A percentile compares a stretch with the other conserved stretches of the same genome.
phyloP scores from a whole-genome alignment of 2,329 filamentous ascomycete species.

The Scytalidium sp. region DNA sequence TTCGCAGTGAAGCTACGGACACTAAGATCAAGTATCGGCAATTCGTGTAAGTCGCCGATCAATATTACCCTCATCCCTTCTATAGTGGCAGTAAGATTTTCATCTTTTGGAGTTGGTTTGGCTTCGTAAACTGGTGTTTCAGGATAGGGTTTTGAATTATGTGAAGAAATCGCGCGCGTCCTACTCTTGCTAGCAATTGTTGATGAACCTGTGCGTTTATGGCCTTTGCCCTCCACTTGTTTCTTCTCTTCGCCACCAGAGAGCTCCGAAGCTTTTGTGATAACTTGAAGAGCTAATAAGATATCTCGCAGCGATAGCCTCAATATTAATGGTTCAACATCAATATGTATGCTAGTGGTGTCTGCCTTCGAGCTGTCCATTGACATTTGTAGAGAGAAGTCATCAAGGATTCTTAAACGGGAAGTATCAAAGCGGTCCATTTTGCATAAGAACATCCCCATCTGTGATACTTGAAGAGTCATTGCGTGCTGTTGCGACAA shows the following conservation, averaged over 20 bases:
- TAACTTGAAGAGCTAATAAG: slow-evolving; percentile 86
- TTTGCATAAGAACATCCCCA: slow-evolving; percentile 97
- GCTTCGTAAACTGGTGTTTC: slow-evolving; percentile 26
- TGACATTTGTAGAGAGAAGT: slow-evolving; percentile 88
- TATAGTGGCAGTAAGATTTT: slow-evolving; percentile 82
- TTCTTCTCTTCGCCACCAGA: slow-evolving; percentile 54
- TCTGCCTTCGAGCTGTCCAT: slow-evolving; percentile 68
- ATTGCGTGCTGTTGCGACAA: slow-evolving; percentile 91
- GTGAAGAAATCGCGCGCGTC: background rate
- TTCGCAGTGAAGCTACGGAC: slow-evolving; percentile 85
- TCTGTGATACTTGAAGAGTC: slow-evolving; percentile 87
- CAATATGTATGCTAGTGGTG: slow-evolving; percentile 76
- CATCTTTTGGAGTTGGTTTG: slow-evolving; percentile 49
- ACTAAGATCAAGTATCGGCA: slow-evolving; percentile 91
- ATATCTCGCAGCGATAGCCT: slow-evolving; percentile 92
- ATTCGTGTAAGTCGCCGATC: slow-evolving; percentile 92
- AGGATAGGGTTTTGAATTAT: background rate
- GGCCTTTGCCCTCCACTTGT: background rate
- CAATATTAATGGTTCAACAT: slow-evolving; percentile 87
- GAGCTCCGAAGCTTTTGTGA: slow-evolving; percentile 86
- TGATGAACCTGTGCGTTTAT: background rate
- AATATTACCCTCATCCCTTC: slow-evolving; percentile 89
- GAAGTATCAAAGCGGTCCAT: slow-evolving; percentile 98
- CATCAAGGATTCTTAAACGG: slow-evolving; percentile 87
- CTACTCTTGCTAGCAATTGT: background rate